Evolutionary conservation across 2,329 filamentous ascomycete genomes (phyloP).

Genomic region (Cucurbitaria berberidis): DNA sequence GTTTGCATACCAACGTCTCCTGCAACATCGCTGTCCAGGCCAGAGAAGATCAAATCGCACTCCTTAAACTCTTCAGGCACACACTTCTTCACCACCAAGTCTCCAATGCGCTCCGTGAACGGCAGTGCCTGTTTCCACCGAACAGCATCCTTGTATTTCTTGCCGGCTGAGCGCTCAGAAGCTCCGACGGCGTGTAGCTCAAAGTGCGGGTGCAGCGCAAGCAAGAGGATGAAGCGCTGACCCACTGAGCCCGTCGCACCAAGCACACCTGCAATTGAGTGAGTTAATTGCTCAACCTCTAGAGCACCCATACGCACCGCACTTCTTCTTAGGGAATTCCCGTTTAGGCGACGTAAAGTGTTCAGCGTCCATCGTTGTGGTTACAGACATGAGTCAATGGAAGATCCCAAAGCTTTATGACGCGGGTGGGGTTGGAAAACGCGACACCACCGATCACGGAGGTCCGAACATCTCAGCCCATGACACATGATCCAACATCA

Average conservation of each 20-base stretch:
- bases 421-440: conserved; percentile 29
- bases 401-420: conserved; percentile 28
- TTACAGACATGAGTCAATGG: conserved; percentile 31
- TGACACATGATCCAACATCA: conserved; percentile 2
- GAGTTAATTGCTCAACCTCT: conserved; percentile 6
- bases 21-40: conserved; percentile 89
- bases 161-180: conserved; percentile 85
- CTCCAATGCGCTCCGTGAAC: conserved; percentile 76
- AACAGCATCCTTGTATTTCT: conserved; percentile 93
- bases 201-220: conserved; percentile 86
- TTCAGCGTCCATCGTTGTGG: conserved; percentile 51
- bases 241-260: conserved; percentile 94
- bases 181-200: conserved; percentile 88
- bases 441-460: conserved; percentile 39
- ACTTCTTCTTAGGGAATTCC: conserved; percentile 60
- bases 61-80: conserved; percentile 80
- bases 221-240: conserved; percentile 91
- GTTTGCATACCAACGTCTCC: conserved; percentile 77
- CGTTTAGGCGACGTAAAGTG: conserved; percentile 48
- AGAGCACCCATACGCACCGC: conserved; percentile 56
- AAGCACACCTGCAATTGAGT: conserved; percentile 64
- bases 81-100: conserved; percentile 86
- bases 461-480: conserved; percentile 4
- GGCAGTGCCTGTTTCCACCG: conserved; percentile 91
- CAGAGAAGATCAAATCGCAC: conserved; percentile 93